Evolutionary conservation across 2,329 filamentous ascomycete genomes (phyloP).

Genomic region (Fusarium domesticum): DNA sequence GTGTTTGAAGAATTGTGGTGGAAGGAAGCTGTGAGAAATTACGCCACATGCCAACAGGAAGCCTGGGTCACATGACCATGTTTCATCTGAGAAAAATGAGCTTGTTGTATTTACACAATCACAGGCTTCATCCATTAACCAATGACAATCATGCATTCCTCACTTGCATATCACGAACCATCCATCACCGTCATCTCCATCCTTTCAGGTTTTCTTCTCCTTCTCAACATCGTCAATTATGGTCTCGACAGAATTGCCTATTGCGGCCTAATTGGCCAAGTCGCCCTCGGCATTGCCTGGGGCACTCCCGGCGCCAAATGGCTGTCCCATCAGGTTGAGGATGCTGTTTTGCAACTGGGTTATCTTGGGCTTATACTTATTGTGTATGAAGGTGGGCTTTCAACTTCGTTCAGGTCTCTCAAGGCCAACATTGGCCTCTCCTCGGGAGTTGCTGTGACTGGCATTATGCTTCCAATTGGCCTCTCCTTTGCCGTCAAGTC

Average conservation of each 20-base stretch:
- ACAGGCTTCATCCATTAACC: too few species aligned
- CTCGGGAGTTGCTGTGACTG: slow-evolving; percentile 60
- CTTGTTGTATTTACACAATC: too few species aligned
- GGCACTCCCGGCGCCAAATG: slow-evolving; percentile 63
- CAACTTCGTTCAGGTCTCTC: slow-evolving; percentile 36
- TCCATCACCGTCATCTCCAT: slow-evolving; percentile 57
- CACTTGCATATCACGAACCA: slow-evolving; percentile 61
- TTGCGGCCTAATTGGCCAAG: slow-evolving; percentile 69
- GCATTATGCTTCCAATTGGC: slow-evolving; percentile 61
- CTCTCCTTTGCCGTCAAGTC: slow-evolving; percentile 60
- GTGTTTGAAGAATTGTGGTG: too few species aligned
- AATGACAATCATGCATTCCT: slow-evolving; percentile 23
- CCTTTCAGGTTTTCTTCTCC: slow-evolving; percentile 58
- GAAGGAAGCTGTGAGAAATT: too few species aligned
- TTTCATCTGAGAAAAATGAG: too few species aligned
- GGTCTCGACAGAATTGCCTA: slow-evolving; percentile 59
- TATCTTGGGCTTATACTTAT: slow-evolving; percentile 71
- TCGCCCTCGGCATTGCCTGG: slow-evolving; percentile 68
- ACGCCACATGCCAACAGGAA: too few species aligned
- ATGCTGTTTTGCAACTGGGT: slow-evolving; percentile 60
- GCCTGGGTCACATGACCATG: too few species aligned
- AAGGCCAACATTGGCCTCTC: slow-evolving; percentile 61
- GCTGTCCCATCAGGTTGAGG: slow-evolving; percentile 52
- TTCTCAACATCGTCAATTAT: slow-evolving; percentile 58
- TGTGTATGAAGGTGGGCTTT: slow-evolving; percentile 67